Evolutionary conservation across 495 filamentous ascomycete species (phyloP).

Genomic region (Penicillium pancosmium): DNA sequence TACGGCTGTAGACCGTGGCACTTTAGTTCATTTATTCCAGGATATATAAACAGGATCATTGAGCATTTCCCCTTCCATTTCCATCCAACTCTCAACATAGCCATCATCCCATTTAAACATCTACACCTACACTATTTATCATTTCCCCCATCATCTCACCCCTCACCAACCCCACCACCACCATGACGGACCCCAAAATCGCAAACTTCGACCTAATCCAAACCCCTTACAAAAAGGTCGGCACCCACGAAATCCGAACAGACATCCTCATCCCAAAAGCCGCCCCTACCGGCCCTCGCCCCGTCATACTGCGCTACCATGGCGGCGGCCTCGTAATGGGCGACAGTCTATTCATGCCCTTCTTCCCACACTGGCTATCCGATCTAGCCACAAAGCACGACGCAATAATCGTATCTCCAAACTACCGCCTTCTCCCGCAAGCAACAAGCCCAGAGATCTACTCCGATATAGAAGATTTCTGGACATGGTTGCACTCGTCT

Average conservation of each 20-base stretch:
- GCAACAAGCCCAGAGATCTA: constrained; percentile 49
- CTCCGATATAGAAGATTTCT: constrained; percentile 53
- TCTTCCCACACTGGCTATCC: constrained; percentile 34
- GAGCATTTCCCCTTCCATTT: too few relatives aligned
- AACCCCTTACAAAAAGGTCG: constrained; percentile 34
- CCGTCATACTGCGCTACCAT: constrained; percentile 35
- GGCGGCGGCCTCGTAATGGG: constrained; percentile 39
- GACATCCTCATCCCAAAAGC: constrained; percentile 37
- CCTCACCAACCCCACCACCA: neutral
- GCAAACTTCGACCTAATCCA: constrained; percentile 34
- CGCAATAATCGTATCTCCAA: constrained; percentile 46
- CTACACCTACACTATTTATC: too few relatives aligned
- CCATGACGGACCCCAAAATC: constrained; percentile 22
- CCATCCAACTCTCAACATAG: too few relatives aligned
- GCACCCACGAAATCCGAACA: constrained; percentile 34
- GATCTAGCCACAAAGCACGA: constrained; percentile 32
- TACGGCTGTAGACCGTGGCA: too few relatives aligned
- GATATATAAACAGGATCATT: too few relatives aligned
- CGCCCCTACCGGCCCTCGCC: constrained; percentile 18
- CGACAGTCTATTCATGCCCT: constrained; percentile 34
- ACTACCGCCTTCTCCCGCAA: constrained; percentile 58
- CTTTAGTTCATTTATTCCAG: too few relatives aligned
- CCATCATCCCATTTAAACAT: too few relatives aligned
- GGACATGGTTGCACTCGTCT: constrained; percentile 47
- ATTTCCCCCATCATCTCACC: too few relatives aligned